Percentiles rank a stretch among this genome's conserved stretches.
Evolutionary conservation across 2,329 filamentous ascomycete species (phyloP).

Genomic region (Pseudogymnoascus sp.): DNA sequence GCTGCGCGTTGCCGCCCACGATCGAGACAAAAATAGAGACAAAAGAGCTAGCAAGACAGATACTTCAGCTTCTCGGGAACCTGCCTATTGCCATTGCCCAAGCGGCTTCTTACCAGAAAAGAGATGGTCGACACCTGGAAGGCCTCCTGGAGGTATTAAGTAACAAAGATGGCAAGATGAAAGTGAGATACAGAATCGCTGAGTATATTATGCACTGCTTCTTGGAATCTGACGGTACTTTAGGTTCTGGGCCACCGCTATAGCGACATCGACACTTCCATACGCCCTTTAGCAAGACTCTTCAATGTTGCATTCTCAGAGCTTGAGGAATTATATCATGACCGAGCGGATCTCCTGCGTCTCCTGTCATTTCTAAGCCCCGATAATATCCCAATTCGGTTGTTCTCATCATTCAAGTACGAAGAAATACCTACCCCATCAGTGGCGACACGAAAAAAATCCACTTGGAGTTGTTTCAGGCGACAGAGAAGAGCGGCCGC

Average conservation of each 20-base stretch:
- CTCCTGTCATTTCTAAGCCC: neutral
- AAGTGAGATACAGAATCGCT: neutral
- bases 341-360: neutral
- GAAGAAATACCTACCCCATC: neutral
- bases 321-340: neutral
- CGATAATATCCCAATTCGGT: neutral
- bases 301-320: neutral
- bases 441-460: neutral
- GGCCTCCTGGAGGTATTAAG: neutral
- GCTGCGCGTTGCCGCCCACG: neutral
- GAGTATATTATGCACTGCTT: neutral
- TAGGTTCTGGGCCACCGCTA: neutral
- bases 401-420: neutral
- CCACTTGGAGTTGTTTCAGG: neutral
- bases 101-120: neutral
- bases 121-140: neutral
- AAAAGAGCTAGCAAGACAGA: constrained; percentile 15
- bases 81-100: constrained; percentile 27
- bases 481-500: neutral
- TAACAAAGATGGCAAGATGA: neutral
- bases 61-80: constrained; percentile 22
- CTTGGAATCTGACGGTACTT: neutral
- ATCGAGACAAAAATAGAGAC: constrained; percentile 10
- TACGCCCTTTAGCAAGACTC: neutral
- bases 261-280: neutral